These are phyloP conservation scores for Aureobasidium subglaciale DNA, from an alignment of 2,329 filamentous ascomycete genomes.

Conservation along the genomic window DNA sequence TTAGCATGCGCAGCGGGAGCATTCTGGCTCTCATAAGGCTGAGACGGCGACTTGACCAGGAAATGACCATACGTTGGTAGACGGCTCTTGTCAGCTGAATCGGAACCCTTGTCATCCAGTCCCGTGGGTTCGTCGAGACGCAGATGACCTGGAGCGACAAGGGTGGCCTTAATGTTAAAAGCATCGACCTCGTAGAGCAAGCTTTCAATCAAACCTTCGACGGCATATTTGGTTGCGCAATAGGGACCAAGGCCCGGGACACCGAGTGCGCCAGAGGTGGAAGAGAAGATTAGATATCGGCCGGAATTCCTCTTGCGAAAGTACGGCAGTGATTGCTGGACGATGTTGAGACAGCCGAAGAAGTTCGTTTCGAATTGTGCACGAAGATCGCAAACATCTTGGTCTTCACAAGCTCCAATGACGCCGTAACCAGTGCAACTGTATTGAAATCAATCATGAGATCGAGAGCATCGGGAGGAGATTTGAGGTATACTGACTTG, in stretches of 20 bases:
- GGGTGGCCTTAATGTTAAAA: conserved; percentile 87
- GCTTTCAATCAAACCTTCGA: conserved; percentile 89
- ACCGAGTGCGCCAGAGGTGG: conserved; percentile 83
- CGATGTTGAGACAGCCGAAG: conserved; percentile 88
- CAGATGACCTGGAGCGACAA: conserved; percentile 87
- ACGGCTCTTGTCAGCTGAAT: conserved; percentile 22
- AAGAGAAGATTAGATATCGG: conserved; percentile 90
- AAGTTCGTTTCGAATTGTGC: conserved; percentile 98
- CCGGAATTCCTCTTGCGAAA: conserved; percentile 58
- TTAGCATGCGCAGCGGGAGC: conserved; percentile 83
- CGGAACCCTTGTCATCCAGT: conserved; percentile 24
- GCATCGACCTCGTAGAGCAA: conserved; percentile 92
- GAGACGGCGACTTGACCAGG: conserved; percentile 75
- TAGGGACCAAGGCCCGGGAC: conserved; percentile 90
- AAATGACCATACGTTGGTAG: conserved; percentile 88
- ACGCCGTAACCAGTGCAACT: conserved; percentile 88
- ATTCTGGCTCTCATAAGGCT: conserved; percentile 69
- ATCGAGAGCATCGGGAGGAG: background rate
- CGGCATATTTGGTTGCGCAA: conserved; percentile 94
- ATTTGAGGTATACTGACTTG: conserved; percentile 43
- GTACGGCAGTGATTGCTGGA: conserved; percentile 80
- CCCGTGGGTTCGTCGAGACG: conserved; percentile 67
- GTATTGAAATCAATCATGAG: conserved; percentile 6
- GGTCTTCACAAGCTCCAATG: conserved; percentile 91
- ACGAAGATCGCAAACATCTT: conserved; percentile 88